Evolutionary conservation across 1,139 yeast species (phyloP), one percentile per base, ranked within the genome.

Genomic region (Suhomyces choctaworum): DNA sequence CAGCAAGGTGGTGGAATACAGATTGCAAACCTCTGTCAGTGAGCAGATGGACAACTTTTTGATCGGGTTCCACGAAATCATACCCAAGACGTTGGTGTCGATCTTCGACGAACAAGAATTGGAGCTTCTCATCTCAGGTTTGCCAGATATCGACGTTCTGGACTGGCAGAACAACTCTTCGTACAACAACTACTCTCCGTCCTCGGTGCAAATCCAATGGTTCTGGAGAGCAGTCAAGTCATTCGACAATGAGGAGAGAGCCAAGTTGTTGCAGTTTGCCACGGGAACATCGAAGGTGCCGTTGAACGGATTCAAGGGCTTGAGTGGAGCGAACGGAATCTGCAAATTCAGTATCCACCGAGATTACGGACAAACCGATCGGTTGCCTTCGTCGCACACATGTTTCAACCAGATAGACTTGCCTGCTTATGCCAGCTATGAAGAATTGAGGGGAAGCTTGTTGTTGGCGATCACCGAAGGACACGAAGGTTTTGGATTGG

Each of bases 231-330:
- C 97, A 1, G 97, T 94, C 11, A 80, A 89, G 51, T 87, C 97
- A 1, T 92, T 92, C 62, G 97, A 89, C 54, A 79, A 79, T 27
- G 98, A 92, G 58, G 97, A 92, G 56, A 74, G 96, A 36, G 99
- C 98, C 13, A 89, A 90, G 54, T 65, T 94, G 45, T 66, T 94
- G 41, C 99, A 94, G 56, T 94, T 92, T 70, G 94, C 95, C 2
- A 94, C 99, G 0, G 99, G 99, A 43, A 92, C 99, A 0, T 83
- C 95, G 39, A 90, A 92, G 61, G 98, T 94, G 7, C 98, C 99
- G 16, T 70, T 90, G 47, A 86, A 86, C 56, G 99, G 98, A 2
- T 94, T 94, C 57, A 83, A 86, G 51, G 95, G 84, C 49, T 71
- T 94, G 44, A 82, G 87, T 45, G 97, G 97, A 21, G 88, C 92